Base-by-base conservation (phyloP, 1,284 basidiomycete genomes). In the Apiotrichum veenhuisii region DNA sequence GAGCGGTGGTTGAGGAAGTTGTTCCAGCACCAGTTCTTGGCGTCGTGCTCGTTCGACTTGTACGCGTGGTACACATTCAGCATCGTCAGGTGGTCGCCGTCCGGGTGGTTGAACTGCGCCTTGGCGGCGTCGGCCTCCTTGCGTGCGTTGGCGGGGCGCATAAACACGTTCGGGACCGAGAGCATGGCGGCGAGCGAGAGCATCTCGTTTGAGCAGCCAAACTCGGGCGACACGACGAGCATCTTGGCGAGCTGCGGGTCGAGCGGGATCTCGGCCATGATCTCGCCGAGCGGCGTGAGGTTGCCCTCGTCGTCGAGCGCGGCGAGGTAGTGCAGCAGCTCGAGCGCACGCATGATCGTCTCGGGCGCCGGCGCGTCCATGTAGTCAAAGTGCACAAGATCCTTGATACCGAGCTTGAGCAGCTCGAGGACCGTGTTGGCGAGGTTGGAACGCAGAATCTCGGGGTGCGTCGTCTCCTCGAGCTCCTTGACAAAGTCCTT, bases 181-280 rank as follows among this genome's bases (percentile, higher is more conserved):
- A 98, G 81, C 94, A 98, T 98, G 1, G 95, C 89, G 1, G 91
- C 91, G 56, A 99, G 91, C 1, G 89, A 92, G 55, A 99, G 78
- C 52, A 98, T 89, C 74, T 98, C 96, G 71, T 97, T 94, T 63
- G 89, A 93, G 78, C 95, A 98, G 57, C 86, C 86, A 81, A 98
- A 97, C 73, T 97, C 91, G 15, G 93, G 89, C 69, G 90, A 94
- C 62, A 87, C 85, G 61, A 98, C 92, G 55, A 98, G 83, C 85
- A 96, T 89, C 78, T 98, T 95, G 44, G 95, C 86, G 64, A 97
- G 83, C 80, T 98, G 95, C 33, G 96, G 95, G 73, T 98, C 96
- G 27, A 99, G 82, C 17, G 95, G 95, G 79, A 98, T 97, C 65
- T 98, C 94, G 14, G 95, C 95, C 95, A 98, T 98, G 60, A 94